These are phyloP conservation scores for Colletotrichum sp. DNA, from an alignment of 2,329 filamentous ascomycete species.

Conservation along the genomic window DNA sequence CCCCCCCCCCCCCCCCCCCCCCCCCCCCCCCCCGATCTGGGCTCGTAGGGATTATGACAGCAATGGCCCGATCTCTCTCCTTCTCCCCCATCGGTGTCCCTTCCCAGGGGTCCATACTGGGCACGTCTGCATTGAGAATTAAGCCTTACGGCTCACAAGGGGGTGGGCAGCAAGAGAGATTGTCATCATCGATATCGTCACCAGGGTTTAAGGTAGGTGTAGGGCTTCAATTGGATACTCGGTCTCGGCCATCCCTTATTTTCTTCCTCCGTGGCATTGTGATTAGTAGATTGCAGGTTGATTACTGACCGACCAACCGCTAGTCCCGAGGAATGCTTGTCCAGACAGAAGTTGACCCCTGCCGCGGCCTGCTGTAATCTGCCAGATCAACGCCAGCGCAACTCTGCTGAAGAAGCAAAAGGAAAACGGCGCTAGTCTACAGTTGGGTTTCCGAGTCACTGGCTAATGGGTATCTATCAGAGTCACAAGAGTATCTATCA, in stretches of 20 bases:
- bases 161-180: not conserved
- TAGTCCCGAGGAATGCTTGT: not conserved
- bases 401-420: conserved; percentile 6
- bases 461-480: not conserved
- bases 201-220: not conserved
- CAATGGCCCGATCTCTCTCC: not conserved
- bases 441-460: not conserved
- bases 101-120: not conserved
- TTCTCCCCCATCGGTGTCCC: not conserved
- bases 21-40: no score
- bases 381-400: not conserved
- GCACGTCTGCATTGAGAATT: not conserved
- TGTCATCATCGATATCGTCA: not conserved
- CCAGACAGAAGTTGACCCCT: no score
- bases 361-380: not conserved
- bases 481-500: not conserved
- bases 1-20: no score
- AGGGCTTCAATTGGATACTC: not conserved
- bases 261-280: not conserved
- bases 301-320: not conserved
- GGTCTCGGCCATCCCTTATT: not conserved
- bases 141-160: not conserved
- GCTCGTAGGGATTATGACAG: not conserved
- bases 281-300: not conserved
- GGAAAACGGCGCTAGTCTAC: not conserved